phyloP scores from a whole-genome alignment of 176 grass and related monocot genomes.

The Triticum dicoccoides region DNA sequence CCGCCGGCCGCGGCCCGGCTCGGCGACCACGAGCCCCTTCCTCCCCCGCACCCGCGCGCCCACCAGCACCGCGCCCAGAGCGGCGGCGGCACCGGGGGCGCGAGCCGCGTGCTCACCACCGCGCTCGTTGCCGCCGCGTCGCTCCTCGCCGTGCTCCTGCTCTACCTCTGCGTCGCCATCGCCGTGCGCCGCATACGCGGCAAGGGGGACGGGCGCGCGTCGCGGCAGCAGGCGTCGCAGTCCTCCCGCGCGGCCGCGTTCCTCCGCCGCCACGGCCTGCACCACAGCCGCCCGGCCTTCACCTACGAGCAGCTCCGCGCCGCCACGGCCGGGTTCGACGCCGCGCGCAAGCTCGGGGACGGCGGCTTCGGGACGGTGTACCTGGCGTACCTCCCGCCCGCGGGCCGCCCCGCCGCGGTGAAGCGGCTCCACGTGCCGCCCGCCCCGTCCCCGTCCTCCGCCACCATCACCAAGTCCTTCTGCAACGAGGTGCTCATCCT shows the following conservation, averaged over 20 bases:
- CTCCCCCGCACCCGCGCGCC: neutral
- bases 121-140: constrained; percentile 34
- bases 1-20: constrained; percentile 28
- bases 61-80: neutral
- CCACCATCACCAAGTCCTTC: constrained; percentile 75
- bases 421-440: constrained; percentile 79
- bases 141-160: constrained; percentile 48
- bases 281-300: constrained; percentile 60
- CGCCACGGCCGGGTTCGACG: constrained; percentile 71
- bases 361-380: constrained; percentile 84
- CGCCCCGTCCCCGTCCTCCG: constrained; percentile 43
- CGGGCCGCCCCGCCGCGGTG: constrained; percentile 63
- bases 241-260: constrained; percentile 57
- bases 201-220: neutral
- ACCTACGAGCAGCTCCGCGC: constrained; percentile 76
- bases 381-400: constrained; percentile 53
- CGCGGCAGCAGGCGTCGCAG: neutral
- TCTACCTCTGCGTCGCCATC: constrained; percentile 57
- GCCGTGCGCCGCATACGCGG: constrained; percentile 47
- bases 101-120: constrained; percentile 27
- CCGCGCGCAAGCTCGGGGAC: constrained; percentile 70
- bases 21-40: neutral
- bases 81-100: neutral
- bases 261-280: constrained; percentile 57
- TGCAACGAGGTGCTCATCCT: constrained; percentile 96